Conservation (phyloP, 352 stramenopile genomes). For the Phytopythium boreale region DNA sequence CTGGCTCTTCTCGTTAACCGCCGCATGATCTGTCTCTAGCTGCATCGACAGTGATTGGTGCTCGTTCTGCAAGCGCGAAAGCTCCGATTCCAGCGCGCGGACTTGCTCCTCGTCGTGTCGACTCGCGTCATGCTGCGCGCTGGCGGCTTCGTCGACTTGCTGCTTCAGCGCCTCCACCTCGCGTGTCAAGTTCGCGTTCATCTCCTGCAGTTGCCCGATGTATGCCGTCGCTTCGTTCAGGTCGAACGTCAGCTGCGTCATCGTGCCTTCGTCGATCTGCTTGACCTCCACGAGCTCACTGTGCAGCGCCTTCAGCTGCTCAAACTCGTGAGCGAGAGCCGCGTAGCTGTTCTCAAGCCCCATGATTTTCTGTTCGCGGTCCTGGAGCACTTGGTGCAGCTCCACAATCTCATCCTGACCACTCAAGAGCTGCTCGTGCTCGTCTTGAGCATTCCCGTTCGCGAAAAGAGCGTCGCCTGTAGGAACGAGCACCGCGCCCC, state of each 20-base stretch:
- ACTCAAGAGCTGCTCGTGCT: conserved; percentile 17
- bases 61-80: conserved; percentile 1
- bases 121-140: background rate
- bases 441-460: conserved; percentile 13
- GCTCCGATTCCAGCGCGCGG: conserved; percentile 4
- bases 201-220: conserved; percentile 14
- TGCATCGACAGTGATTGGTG: conserved; percentile 29
- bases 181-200: conserved; percentile 8
- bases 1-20: conserved; percentile 4
- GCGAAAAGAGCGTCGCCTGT: conserved; percentile 4
- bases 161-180: conserved; percentile 30
- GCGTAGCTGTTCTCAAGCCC: conserved; percentile 39
- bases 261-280: conserved; percentile 16
- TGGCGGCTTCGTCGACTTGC: conserved; percentile 7
- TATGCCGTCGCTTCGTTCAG: conserved; percentile 6
- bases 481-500: conserved; percentile 17
- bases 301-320: conserved; percentile 28
- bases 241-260: conserved; percentile 18
- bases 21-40: conserved; percentile 17
- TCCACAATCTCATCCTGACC: conserved; percentile 44
- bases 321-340: conserved; percentile 38
- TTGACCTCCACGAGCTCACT: conserved; percentile 25
- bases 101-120: background rate
- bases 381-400: conserved; percentile 23
- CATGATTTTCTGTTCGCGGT: conserved; percentile 27